Conservation (phyloP, 345 rosid genomes). For the Cardamine resedifolia region DNA sequence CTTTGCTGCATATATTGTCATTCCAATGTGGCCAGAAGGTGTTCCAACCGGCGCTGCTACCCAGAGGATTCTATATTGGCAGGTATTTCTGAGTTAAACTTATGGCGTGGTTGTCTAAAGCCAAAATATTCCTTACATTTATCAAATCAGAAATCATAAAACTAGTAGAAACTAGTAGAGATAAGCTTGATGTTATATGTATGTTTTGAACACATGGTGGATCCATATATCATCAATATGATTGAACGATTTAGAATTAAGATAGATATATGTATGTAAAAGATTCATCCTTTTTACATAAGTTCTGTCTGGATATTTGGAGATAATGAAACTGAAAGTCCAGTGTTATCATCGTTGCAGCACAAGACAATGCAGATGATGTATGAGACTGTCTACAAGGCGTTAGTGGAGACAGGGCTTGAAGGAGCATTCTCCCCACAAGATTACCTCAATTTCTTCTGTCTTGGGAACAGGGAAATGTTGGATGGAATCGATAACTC, state of each 20-base stretch:
- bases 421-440: conserved; percentile 69
- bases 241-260: neutral
- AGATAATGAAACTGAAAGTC: conserved; percentile 10
- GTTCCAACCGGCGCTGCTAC: conserved; percentile 53
- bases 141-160: conserved; percentile 3
- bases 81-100: conserved; percentile 45
- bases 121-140: neutral
- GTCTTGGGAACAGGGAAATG: conserved; percentile 84
- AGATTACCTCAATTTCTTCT: conserved; percentile 81
- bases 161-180: neutral
- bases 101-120: neutral
- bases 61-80: conserved; percentile 88
- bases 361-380: conserved; percentile 94
- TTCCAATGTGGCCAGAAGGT: conserved; percentile 99
- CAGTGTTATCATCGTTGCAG: conserved; percentile 45
- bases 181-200: neutral
- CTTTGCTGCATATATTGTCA: conserved; percentile 80
- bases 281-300: neutral
- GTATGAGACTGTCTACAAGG: conserved; percentile 76
- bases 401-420: conserved; percentile 69
- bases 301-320: neutral
- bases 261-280: neutral
- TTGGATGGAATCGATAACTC: conserved; percentile 36
- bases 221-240: neutral
- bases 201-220: neutral